Evolutionary conservation across 805 yeast genomes (phyloP), one percentile per base, ranked within the genome.

Genomic region (Zygosaccharomyces siamensis): DNA sequence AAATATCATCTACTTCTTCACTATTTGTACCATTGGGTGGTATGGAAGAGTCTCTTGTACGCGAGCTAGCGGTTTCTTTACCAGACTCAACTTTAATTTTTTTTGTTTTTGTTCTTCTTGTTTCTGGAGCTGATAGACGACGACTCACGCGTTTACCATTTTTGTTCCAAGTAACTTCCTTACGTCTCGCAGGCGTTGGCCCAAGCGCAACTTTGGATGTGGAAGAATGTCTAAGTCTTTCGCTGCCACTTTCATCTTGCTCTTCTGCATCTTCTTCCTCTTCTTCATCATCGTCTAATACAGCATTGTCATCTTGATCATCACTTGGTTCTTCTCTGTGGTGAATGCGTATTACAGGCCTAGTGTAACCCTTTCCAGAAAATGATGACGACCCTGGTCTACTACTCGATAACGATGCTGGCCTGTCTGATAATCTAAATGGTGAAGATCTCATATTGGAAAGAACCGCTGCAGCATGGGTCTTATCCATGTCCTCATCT

Each of bases 361-460:
- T 56, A 31, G 60, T 49, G 30, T 56, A 50, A 26, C 56, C 52
- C 32, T 55, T 53, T 8, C 42, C 31, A 28, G 54, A 46, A 10
- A 64, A 52, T 26, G 54, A 55, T 11, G 64, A 54, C 5, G 69
- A 64, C 21, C 58, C 59, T 14, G 68, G 66, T 39, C 67, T 58
- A 41, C 59, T 58, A 35, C 47, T 30, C 50, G 47, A 33, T 33
- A 37, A 33, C 40, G 48, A 45, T 23, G 49, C 44, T n/a, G 55
- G 41, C 40, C 58, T 48, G 40, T 58, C 55, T 28, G 52, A 38
- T 45, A 62, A 49, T 41, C 50, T 54, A 40, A 57, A 64, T 4
- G 70, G 70, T 2, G 70, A 64, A 10, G 70, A 66, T 47, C 68
- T 57, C 66, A 66, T 59, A 37, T 57, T 63, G 3, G 69, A 64